phyloP scores from a whole-genome alignment of 2,329 filamentous ascomycete species.

The Botrytis fabae region DNA sequence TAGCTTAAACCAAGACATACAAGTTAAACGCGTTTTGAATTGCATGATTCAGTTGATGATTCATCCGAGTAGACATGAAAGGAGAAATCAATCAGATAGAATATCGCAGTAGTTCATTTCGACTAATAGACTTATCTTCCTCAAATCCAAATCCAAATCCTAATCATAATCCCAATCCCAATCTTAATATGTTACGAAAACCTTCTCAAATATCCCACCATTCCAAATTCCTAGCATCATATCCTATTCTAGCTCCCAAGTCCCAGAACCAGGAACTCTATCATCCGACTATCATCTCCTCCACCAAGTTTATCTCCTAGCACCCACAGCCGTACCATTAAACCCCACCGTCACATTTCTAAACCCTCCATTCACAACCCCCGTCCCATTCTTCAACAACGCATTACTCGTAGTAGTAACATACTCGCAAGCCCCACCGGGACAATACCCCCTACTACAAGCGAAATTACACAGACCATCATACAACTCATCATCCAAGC shows the following conservation, averaged over 20 bases:
- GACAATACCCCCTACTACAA: constrained; percentile 18
- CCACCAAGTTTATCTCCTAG: neutral
- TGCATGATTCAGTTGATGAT: neutral
- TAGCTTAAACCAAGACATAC: fast-evolving
- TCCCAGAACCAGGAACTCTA: neutral
- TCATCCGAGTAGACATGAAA: neutral
- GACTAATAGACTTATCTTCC: neutral
- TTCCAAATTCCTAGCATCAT: neutral
- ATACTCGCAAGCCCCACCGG: constrained; percentile 30
- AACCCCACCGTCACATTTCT: neutral
- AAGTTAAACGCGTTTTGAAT: neutral
- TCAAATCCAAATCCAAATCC: neutral
- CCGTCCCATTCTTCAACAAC: neutral
- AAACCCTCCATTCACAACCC: neutral
- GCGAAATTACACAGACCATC: neutral
- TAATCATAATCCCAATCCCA: neutral
- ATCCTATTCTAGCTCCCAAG: neutral
- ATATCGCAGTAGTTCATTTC: neutral
- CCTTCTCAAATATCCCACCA: no score
- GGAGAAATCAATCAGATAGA: neutral
- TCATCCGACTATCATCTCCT: neutral
- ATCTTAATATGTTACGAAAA: neutral
- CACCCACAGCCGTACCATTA: neutral
- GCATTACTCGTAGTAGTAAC: neutral
- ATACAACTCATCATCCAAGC: neutral